These are phyloP conservation scores for Cutaneotrichosporon mucoides DNA, from an alignment of 1,284 basidiomycete species.

Conservation along the genomic window DNA sequence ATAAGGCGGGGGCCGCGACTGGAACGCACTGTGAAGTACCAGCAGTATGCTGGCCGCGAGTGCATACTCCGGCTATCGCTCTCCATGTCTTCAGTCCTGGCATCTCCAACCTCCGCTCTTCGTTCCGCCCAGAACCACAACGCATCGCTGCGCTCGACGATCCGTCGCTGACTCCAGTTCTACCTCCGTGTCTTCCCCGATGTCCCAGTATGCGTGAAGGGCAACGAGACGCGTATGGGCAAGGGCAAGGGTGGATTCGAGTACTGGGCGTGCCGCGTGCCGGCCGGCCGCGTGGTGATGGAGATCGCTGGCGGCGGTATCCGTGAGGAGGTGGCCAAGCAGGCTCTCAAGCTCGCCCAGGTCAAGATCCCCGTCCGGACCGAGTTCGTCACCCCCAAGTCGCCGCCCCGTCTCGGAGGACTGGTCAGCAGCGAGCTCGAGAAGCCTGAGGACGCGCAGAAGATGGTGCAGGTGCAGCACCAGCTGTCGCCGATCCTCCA, in stretches of 20 bases:
- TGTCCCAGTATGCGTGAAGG: constrained; percentile 96
- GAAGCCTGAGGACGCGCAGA: constrained; percentile 27
- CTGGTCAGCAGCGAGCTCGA: constrained; percentile 32
- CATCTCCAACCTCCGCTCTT: not conserved
- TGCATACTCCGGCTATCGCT: too few species aligned
- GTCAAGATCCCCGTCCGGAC: constrained; percentile 83
- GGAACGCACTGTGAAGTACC: too few species aligned
- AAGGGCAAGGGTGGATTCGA: constrained; percentile 98
- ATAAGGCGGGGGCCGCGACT: too few species aligned
- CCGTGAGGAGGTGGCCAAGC: constrained; percentile 86
- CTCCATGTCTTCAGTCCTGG: not conserved
- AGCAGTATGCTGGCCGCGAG: too few species aligned
- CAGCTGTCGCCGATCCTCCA: constrained; percentile 7
- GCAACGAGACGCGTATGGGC: constrained; percentile 99
- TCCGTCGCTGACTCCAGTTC: constrained; percentile 45
- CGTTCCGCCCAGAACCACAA: not conserved
- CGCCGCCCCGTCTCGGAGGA: constrained; percentile 72
- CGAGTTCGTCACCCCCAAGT: constrained; percentile 73
- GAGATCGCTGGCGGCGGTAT: constrained; percentile 90
- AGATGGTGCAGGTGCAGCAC: not conserved
- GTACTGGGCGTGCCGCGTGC: constrained; percentile 93
- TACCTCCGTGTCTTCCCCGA: constrained; percentile 92
- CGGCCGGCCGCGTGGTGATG: constrained; percentile 87
- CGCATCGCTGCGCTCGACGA: too few species aligned
- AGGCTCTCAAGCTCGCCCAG: constrained; percentile 85